Evolutionary conservation across 768 basidiomycete genomes (phyloP).

Genomic region (Pholiota conissans): DNA sequence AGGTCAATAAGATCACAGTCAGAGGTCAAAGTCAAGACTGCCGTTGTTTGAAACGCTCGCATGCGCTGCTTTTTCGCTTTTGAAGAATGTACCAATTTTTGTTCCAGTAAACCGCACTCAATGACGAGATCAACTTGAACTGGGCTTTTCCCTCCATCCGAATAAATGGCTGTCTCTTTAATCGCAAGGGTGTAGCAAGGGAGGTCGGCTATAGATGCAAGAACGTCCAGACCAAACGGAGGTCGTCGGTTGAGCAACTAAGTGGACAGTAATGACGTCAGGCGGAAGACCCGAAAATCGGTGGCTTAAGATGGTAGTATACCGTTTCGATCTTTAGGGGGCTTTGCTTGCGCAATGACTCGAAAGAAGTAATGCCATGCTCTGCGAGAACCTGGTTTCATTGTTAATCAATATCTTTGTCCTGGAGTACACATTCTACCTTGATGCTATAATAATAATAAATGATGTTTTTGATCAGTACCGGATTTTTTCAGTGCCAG

Average conservation of each 20-base stretch:
- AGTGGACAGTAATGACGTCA: background rate
- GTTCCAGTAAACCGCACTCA: constrained; percentile 52
- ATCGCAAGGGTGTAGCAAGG: constrained; percentile 64
- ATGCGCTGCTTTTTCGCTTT: constrained; percentile 45
- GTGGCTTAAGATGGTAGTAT: background rate
- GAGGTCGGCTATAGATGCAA: constrained; percentile 59
- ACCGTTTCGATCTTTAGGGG: constrained; percentile 68
- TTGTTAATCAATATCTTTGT: background rate
- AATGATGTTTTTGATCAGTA: background rate
- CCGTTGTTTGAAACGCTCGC: constrained; percentile 54
- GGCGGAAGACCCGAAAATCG: background rate
- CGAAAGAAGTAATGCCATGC: constrained; percentile 67
- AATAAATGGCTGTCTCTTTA: constrained; percentile 43
- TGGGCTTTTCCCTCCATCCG: constrained; percentile 46
- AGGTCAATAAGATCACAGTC: constrained; percentile 78
- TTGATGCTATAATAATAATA: constrained; percentile 28
- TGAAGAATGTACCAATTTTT: constrained; percentile 18
- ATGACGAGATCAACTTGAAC: constrained; percentile 59
- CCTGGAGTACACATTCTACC: constrained; percentile 16
- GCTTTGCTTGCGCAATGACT: constrained; percentile 52
- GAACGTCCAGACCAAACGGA: constrained; percentile 72
- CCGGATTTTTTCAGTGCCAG: background rate
- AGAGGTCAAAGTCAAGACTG: constrained; percentile 73
- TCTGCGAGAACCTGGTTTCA: constrained; percentile 67
- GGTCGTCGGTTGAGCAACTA: constrained; percentile 74